Evolutionary conservation across 345 rosid species (phyloP), one percentile per base, ranked within the genome.

Genomic region (Eucalyptus polybractea): DNA sequence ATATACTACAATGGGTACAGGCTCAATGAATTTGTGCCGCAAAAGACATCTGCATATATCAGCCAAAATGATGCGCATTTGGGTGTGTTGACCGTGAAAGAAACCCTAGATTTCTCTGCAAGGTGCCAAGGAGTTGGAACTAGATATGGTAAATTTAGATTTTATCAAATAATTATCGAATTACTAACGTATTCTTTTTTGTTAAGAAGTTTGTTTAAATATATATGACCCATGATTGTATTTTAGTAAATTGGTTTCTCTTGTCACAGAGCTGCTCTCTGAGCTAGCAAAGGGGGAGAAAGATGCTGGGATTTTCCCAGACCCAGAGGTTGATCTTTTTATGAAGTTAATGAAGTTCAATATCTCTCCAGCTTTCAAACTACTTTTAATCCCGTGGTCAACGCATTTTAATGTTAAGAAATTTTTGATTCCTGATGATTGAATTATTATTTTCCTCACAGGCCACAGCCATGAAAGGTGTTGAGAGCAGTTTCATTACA

Each of bases 81-180:
- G 10, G 99, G 98, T 89, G 97, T 92, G 31, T 94, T 96, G 98
- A 97, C 98, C 1, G 98, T 97, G 13, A 96, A 94, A 93, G 99
- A 97, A 92, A 97, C 98, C 50, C 90, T 97, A 5, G 98, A 97
- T 92, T 97, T 97, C 92, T 97, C 97, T 12, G 98, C 99, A 27
- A 94, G 98, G 86, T 97, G 99, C 88, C 98, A 93, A 90, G 99
- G 99, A 24, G 95, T 95, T 65, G 99, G 99, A 21, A 91, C 94
- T 37, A 90, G 99, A 95, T 94, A 95, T 58, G 99, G 99, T 97
- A 95, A 33, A 33, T 72, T 72, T 72, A 0, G 17, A 27, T 72
- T 87, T 51, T 19, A 86, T 37, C 0, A 15, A 72, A 17, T 17
- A 17, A 33, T 17, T 72, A 37, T 17, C 24, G 7, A 37, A 72